Evolutionary conservation across 345 rosid species (phyloP).

Genomic region (Acer yangbiense): DNA sequence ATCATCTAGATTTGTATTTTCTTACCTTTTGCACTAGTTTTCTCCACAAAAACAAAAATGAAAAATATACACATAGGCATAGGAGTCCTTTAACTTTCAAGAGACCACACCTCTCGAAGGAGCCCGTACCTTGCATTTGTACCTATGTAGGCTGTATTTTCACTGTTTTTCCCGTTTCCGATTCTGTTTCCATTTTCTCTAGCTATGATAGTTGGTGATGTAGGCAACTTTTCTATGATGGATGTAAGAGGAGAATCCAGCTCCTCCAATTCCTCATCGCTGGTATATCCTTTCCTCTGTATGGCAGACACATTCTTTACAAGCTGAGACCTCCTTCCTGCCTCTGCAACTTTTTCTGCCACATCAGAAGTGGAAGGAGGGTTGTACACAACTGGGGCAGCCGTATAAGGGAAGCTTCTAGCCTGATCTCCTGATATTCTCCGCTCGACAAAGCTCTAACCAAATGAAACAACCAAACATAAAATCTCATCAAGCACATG

Average conservation of each 20-base stretch:
- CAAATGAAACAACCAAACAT: constrained; percentile 11
- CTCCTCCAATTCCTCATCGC: constrained; percentile 90
- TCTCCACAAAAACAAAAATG: neutral
- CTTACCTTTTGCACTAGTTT: neutral
- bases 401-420: constrained; percentile 73
- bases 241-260: constrained; percentile 72
- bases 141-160: constrained; percentile 13
- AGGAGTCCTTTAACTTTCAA: constrained; percentile 18
- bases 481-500: neutral
- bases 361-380: constrained; percentile 63
- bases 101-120: constrained; percentile 84
- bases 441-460: constrained; percentile 59
- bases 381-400: constrained; percentile 59
- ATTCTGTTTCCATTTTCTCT: constrained; percentile 30
- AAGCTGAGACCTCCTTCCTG: constrained; percentile 39
- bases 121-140: constrained; percentile 73
- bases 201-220: constrained; percentile 31
- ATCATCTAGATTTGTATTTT: neutral
- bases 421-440: constrained; percentile 49
- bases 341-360: constrained; percentile 69
- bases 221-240: constrained; percentile 49
- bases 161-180: constrained; percentile 27
- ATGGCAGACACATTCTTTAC: constrained; percentile 57
- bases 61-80: constrained; percentile 8
- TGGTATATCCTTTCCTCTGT: constrained; percentile 92